Base-by-base conservation (phyloP, 768 basidiomycete species). In the Boletus huronensis region DNA sequence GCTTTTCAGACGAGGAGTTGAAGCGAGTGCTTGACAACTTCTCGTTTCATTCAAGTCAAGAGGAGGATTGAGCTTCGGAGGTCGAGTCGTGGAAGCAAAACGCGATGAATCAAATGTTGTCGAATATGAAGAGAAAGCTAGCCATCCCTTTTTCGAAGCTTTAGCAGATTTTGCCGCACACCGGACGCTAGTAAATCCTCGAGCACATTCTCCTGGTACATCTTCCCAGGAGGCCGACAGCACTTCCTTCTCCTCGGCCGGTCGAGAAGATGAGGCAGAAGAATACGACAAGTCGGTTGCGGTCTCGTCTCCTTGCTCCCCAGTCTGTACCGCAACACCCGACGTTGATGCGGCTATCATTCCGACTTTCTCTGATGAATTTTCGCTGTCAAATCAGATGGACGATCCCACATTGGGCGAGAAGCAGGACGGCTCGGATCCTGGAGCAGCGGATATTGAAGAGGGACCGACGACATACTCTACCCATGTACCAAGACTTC, bases 61-160 rank as follows among this genome's bases (percentile, higher is more conserved):
- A 53, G 0, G 60, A 60, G 6, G 31, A 31, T 31, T 61, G 54
- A 48, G 53, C 60, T 6, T 39, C 44, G 1, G 58, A 60, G 5
- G 52, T 58, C 1, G 57, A 46, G 14, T 32, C 47, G 6, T 29
- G 58, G 3, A 57, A 50, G 26, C 48, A 60, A 17, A 40, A 50
- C 3, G 48, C 26, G 10, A 48, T 52, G 16, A 39, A 58, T 13
- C 48, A 35, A 13, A 3, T 10, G 3, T 36, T 61, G 40, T 50
- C 19, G 19, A 48, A 42, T 5, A 53, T 46, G 53, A 55, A 45
- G 50, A 52, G 42, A 31, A 11, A 48, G 39, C 41, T 57, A 4
- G 48, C 48, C 2, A 5, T 43, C 3, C 58, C 58, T 23, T 11
- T 60, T 31, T 53, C 53, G 10, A 48, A 32, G 13, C 48, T 60